These are phyloP conservation scores for Rhizoclosmatium sp. DNA, from an alignment of 192 early-diverging fungal genomes.

Conservation along the genomic window DNA sequence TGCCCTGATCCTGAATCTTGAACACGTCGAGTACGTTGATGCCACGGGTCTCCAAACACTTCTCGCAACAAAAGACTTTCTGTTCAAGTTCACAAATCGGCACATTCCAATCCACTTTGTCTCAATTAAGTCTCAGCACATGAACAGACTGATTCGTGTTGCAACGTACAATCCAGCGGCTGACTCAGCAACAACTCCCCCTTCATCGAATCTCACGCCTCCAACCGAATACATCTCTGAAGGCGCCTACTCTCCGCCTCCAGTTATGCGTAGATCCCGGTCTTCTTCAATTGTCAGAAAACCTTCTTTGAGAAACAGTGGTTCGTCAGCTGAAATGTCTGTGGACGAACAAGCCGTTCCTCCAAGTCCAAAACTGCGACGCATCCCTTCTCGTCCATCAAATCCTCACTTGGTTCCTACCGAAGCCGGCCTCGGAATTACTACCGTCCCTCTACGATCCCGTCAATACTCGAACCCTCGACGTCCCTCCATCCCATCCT, in stretches of 20 bases:
- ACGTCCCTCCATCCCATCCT: too few relatives aligned
- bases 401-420: too few relatives aligned
- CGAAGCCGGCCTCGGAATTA: too few relatives aligned
- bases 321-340: too few relatives aligned
- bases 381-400: too few relatives aligned
- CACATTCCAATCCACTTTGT: neutral
- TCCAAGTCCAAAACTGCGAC: too few relatives aligned
- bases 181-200: neutral
- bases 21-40: neutral
- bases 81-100: neutral
- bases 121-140: neutral
- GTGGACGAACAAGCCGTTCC: too few relatives aligned
- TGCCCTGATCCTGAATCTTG: neutral
- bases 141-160: conserved; percentile 7
- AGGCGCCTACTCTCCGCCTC: neutral
- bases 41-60: conserved; percentile 1
- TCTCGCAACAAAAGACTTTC: conserved; percentile 12
- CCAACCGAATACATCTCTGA: neutral
- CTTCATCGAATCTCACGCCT: neutral
- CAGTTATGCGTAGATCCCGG: neutral
- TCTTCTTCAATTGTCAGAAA: neutral
- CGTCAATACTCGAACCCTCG: too few relatives aligned
- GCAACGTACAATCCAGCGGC: neutral
- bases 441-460: too few relatives aligned
- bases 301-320: neutral